phyloP scores from a whole-genome alignment of 208 protist genomes.

The Naegleria gruberi region DNA sequence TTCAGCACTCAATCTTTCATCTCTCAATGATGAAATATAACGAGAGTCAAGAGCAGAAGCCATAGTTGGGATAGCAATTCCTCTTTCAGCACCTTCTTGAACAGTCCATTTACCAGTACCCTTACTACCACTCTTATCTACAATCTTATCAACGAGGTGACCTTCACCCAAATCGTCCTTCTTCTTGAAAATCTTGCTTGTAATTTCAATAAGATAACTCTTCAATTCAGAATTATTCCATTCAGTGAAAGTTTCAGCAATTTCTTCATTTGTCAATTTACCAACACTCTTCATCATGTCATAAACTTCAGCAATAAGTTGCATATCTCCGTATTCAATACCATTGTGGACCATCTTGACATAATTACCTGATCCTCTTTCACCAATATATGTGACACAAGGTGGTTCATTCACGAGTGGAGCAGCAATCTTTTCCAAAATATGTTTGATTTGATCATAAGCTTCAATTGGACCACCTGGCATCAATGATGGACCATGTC shows the following conservation, averaged over 20 bases:
- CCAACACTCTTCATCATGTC: constrained; percentile 72
- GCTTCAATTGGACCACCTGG: constrained; percentile 83
- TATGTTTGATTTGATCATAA: constrained; percentile 79
- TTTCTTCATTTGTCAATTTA: constrained; percentile 75
- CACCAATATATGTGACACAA: constrained; percentile 86
- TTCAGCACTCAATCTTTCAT: constrained; percentile 61
- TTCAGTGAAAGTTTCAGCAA: constrained; percentile 74
- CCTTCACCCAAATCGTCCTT: constrained; percentile 62
- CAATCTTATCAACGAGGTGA: constrained; percentile 80
- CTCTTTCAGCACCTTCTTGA: constrained; percentile 54
- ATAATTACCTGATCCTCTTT: constrained; percentile 91
- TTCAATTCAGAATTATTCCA: constrained; percentile 89
- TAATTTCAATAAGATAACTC: constrained; percentile 97
- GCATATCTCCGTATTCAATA: constrained; percentile 98
- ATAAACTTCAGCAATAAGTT: constrained; percentile 90
- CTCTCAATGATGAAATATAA: constrained; percentile 78
- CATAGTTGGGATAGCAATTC: constrained; percentile 47
- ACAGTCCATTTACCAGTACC: constrained; percentile 93
- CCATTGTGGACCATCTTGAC: constrained; percentile 99
- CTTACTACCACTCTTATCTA: constrained; percentile 91
- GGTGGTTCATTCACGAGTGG: constrained; percentile 77
- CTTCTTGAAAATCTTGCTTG: constrained; percentile 78
- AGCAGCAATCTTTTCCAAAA: constrained; percentile 88
- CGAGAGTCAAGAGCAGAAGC: constrained; percentile 73
- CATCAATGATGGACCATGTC: constrained; percentile 96